Evolutionary conservation across 805 yeast genomes (phyloP), one percentile per base, ranked within the genome.

Genomic region (Myxozyma geophila): DNA sequence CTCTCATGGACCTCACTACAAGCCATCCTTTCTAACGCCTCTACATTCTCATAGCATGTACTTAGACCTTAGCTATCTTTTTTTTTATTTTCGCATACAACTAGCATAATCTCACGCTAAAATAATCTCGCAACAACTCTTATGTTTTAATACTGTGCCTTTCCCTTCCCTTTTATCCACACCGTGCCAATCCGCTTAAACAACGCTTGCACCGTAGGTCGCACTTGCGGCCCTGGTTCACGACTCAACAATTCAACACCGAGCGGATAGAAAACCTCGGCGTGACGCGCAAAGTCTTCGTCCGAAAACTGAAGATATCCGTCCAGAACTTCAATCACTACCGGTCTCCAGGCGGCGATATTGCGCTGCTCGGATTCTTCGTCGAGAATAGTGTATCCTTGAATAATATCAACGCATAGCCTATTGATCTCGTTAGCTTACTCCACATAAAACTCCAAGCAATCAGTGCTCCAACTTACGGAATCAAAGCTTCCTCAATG

Each of bases 281-380:
- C 69, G 36, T 72, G 73, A 39, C 66, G 66, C n/a, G 66, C 67
- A 58, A 76, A 75, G 53, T 76, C 75, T 0, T 78, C 83, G 56
- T 86, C 89, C 70, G 88, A 89, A 68, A 95, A 82, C 72, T 87
- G 89, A 53, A 85, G 84, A 71, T 87, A 88, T 2, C 96, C 97
- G 74, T 89, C 92, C 67, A 88, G 78, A 28, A 95, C 88, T 74
- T 89, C 96, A 40, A 90, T 88, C 46, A 93, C 91, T 19, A 95
- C 98, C 0, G 98, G 98, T 71, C 89, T 82, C 96, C 98, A 88
- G 2, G 96, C 87, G 17, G 84, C 81, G 50, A 93, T 85, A 74
- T 90, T 90, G 72, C 96, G 84, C 57, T 84, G 85, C 75, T 89
- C 93, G 6, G 85, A 76, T 58, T 79, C 79, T 67, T 89, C 96